Evolutionary conservation across 768 basidiomycete genomes (phyloP).

Genomic region (Pilatotrama ljubarskyi): DNA sequence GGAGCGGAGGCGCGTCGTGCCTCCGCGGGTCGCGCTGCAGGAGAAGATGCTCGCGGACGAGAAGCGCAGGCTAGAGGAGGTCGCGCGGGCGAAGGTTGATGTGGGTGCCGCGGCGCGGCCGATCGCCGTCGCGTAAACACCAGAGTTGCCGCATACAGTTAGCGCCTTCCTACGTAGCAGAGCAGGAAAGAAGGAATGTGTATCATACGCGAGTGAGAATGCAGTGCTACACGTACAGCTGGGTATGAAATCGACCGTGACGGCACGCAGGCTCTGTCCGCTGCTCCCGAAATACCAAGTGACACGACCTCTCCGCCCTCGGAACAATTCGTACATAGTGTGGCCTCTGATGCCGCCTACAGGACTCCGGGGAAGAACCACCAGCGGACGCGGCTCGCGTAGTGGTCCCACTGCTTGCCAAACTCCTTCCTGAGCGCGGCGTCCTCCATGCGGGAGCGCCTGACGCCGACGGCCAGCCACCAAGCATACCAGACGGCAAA

Average conservation of each 20-base stretch:
- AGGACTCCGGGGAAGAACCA: conserved; percentile 27
- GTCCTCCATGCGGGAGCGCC: conserved; percentile 24
- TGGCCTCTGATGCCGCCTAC: background rate
- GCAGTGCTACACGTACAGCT: background rate
- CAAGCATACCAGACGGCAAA: conserved; percentile 22
- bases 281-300: too few relatives aligned
- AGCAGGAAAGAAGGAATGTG: background rate
- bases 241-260: background rate
- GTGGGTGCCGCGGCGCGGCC: conserved; percentile 1
- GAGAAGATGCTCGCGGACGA: conserved; percentile 52
- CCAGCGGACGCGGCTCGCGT: conserved; percentile 20
- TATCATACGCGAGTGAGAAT: background rate
- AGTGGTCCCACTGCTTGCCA: conserved; percentile 24
- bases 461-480: conserved; percentile 18
- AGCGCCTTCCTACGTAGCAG: background rate
- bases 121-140: conserved; percentile 18
- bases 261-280: too few relatives aligned
- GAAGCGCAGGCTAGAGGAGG: conserved; percentile 38
- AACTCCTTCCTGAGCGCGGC: conserved; percentile 20
- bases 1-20: conserved; percentile 48
- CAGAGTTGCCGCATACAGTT: too few relatives aligned
- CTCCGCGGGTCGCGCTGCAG: conserved; percentile 45
- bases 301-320: too few relatives aligned
- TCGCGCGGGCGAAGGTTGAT: conserved; percentile 4
- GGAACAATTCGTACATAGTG: too few relatives aligned